Base-by-base conservation (phyloP, 352 stramenopile species). In the Phytopythium mirpurense region DNA sequence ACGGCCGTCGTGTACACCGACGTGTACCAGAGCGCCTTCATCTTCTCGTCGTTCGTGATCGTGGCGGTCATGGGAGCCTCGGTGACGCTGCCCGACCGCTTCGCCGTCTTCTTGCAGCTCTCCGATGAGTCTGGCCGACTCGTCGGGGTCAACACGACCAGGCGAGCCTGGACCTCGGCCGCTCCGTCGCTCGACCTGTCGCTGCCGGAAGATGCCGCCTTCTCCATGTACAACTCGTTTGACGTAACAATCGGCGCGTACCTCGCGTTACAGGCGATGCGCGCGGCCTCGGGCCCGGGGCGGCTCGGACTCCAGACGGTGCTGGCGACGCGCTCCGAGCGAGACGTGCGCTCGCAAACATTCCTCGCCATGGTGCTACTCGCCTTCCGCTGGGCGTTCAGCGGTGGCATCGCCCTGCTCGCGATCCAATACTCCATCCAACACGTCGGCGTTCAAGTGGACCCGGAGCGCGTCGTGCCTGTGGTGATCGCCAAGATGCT, bases 1-100 rank as follows among this genome's bases (percentile, higher is more conserved):
- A 83, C 78, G 36, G 82, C 81, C 1, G 76, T 89, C 32, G 81
- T 91, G 45, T 88, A 85, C 72, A 91, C 81, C 19, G 81, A 91
- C 29, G 78, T 91, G 32, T 91, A 91, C 57, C 81, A 91, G 61
- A 89, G 77, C 32, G 24, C 88, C n/a, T 91, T 91, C 54, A 89
- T 91, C 59, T 89, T 88, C 60, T 66, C 69, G 27, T 89, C 81
- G 2, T 91, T 91, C 47, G 43, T 74, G 16, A 74, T 87, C 42
- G 77, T 92, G 19, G 73, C 62, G 2, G 50, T 65, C 8, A 78
- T 87, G 68, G 78, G 78, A 6, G 65, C 86, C 18, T 65, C 69
- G 47, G 59, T 82, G 14, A 65, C 77, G 3, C 55, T 92, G 1
- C 78, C 82, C 5, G 56, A 68, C 0, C 51, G 57, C 0, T 90